Conservation (phyloP, 495 filamentous ascomycete species). For the Penicillium coprophilum region DNA sequence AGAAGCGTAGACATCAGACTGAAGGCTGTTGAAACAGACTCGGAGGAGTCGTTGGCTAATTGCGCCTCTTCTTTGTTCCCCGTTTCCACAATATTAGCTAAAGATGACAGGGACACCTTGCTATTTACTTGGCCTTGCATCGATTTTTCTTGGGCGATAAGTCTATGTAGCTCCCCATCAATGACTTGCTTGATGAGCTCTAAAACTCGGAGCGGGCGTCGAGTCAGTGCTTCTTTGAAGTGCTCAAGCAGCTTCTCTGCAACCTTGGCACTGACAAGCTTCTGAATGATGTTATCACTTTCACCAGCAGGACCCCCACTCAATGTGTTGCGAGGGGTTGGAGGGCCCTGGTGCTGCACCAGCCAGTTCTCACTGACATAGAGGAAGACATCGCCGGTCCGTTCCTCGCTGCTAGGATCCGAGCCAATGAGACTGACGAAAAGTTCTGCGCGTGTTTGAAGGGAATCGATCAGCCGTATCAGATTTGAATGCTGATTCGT, state of each 20-base stretch:
- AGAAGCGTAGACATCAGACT: slow-evolving; percentile 67
- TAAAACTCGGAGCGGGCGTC: slow-evolving; percentile 60
- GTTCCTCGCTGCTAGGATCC: slow-evolving; percentile 53
- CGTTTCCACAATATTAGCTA: slow-evolving; percentile 37
- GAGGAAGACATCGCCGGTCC: slow-evolving; percentile 62
- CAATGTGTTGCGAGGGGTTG: background rate
- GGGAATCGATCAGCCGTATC: slow-evolving; percentile 39
- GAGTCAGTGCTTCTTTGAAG: slow-evolving; percentile 66
- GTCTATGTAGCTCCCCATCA: slow-evolving; percentile 35
- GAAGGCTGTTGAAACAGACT: slow-evolving; percentile 57
- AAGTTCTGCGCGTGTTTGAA: slow-evolving; percentile 44
- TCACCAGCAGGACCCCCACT: slow-evolving; percentile 29
- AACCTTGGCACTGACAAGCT: slow-evolving; percentile 60
- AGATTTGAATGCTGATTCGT: slow-evolving; percentile 29
- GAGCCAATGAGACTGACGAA: slow-evolving; percentile 56
- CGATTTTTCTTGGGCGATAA: slow-evolving; percentile 7
- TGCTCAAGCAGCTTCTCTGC: slow-evolving; percentile 66
- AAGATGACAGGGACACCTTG: slow-evolving; percentile 39
- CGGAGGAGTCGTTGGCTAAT: slow-evolving; percentile 47
- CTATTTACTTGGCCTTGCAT: slow-evolving; percentile 8
- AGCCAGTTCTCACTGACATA: slow-evolving; percentile 65
- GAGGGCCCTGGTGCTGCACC: slow-evolving; percentile 21
- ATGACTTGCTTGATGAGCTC: slow-evolving; percentile 61
- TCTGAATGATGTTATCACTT: slow-evolving; percentile 41
- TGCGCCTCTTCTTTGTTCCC: slow-evolving; percentile 15